A percentile compares a stretch with the other conserved stretches of the same genome.
phyloP scores from a whole-genome alignment of 345 rosid genomes.

The Rhizophora mangle region DNA sequence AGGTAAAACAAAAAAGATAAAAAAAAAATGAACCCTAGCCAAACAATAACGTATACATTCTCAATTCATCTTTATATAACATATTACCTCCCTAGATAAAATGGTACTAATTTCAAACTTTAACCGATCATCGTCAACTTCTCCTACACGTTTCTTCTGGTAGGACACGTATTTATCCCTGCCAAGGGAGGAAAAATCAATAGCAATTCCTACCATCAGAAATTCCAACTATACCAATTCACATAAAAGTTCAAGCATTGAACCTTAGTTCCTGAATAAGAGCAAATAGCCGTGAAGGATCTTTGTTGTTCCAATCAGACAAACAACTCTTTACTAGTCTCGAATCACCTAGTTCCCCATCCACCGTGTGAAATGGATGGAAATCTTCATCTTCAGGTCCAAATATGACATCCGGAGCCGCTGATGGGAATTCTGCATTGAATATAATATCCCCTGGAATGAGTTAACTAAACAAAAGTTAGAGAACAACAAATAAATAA shows the following conservation, averaged over 20 bases:
- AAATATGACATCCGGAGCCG: constrained; percentile 82
- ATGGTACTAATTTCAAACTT: constrained; percentile 87
- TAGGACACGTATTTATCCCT: constrained; percentile 66
- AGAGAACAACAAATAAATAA: neutral
- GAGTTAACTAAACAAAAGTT: neutral
- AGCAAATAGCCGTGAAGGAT: constrained; percentile 53
- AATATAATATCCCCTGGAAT: constrained; percentile 80
- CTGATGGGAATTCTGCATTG: constrained; percentile 68
- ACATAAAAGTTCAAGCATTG: constrained; percentile 4
- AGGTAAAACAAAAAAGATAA: neutral
- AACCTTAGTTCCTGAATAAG: constrained; percentile 81
- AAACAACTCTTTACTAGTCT: constrained; percentile 35
- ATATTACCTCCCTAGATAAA: constrained; percentile 74
- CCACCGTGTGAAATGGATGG: constrained; percentile 40
- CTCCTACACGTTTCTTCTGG: constrained; percentile 64
- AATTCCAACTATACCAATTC: constrained; percentile 7
- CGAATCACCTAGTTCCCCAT: constrained; percentile 33
- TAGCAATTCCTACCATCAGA: neutral
- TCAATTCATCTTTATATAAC: neutral
- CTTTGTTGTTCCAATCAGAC: constrained; percentile 67
- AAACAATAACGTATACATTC: neutral
- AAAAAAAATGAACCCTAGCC: neutral
- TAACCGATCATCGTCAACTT: constrained; percentile 79
- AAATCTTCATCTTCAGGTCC: constrained; percentile 79
- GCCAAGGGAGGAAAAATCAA: constrained; percentile 6